Conservation (phyloP, 164 flowering plant species). For the Dillenia suffruticosa region DNA sequence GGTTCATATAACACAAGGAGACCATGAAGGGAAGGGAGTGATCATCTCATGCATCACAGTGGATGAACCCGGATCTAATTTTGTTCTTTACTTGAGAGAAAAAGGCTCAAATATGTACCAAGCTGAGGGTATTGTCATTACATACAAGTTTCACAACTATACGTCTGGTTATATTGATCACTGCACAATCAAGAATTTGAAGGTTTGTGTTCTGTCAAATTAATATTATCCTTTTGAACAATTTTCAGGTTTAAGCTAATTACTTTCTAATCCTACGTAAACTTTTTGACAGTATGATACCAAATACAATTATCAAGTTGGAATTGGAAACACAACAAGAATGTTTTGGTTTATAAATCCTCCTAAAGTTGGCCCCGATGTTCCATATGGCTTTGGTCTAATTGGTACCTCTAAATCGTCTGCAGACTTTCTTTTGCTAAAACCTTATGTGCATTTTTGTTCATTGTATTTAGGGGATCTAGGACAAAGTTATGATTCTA, state of each 20-base stretch:
- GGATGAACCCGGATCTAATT: constrained; percentile 42
- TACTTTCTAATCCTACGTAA: too few relatives aligned
- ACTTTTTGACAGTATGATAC: background rate
- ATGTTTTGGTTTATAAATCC: background rate
- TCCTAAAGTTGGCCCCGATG: too few relatives aligned
- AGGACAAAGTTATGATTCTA: too few relatives aligned
- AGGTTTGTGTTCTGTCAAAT: constrained; percentile 19
- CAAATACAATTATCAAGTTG: background rate
- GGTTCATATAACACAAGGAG: constrained; percentile 63
- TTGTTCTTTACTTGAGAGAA: constrained; percentile 42
- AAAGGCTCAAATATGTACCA: constrained; percentile 17
- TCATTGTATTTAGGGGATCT: too few relatives aligned
- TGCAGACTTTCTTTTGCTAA: too few relatives aligned
- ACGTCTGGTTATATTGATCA: constrained; percentile 55
- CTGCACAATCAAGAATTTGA: constrained; percentile 37
- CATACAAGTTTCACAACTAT: constrained; percentile 41
- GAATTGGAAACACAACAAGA: background rate
- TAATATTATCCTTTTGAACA: background rate
- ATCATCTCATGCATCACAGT: constrained; percentile 53
- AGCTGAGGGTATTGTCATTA: constrained; percentile 20
- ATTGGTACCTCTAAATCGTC: too few relatives aligned
- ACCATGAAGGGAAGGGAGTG: constrained; percentile 39
- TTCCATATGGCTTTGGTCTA: too few relatives aligned
- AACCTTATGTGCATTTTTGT: too few relatives aligned
- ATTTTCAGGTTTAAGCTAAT: too few relatives aligned